phyloP scores from a whole-genome alignment of 257 asterid genomes.

The Phtheirospermum japonicum region DNA sequence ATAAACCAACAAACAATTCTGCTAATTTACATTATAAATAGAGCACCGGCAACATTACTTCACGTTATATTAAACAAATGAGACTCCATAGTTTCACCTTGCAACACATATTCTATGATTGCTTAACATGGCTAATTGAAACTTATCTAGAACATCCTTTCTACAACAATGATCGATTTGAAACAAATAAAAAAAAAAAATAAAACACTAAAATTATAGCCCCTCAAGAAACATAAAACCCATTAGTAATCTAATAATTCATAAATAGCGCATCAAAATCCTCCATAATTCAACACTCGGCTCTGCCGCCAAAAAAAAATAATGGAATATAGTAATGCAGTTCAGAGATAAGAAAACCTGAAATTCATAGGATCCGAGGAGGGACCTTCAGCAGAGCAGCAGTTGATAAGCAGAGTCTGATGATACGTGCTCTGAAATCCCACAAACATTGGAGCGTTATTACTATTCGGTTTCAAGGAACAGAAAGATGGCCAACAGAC shows the following conservation, averaged over 20 bases:
- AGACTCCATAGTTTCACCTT: too few relatives aligned
- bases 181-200: background rate
- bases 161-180: background rate
- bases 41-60: slow-evolving; percentile 6
- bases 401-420: slow-evolving; percentile 36
- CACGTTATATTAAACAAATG: background rate
- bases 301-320: background rate
- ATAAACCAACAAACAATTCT: background rate
- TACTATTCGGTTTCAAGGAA: slow-evolving; percentile 34
- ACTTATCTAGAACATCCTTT: background rate
- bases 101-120: too few relatives aligned
- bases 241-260: slow-evolving; percentile 13
- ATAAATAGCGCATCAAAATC: slow-evolving; percentile 4
- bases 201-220: background rate
- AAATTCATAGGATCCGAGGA: slow-evolving; percentile 45
- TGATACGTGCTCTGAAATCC: slow-evolving; percentile 34
- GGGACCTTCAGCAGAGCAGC: slow-evolving; percentile 50
- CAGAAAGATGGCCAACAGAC: slow-evolving; percentile 37
- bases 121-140: too few relatives aligned
- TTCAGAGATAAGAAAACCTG: slow-evolving; percentile 38
- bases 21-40: background rate
- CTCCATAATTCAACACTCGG: background rate
- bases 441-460: slow-evolving; percentile 23
- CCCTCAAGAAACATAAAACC: background rate
- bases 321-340: background rate